phyloP scores from a whole-genome alignment of 495 filamentous ascomycete species.

The Achaetomiella virescens region DNA sequence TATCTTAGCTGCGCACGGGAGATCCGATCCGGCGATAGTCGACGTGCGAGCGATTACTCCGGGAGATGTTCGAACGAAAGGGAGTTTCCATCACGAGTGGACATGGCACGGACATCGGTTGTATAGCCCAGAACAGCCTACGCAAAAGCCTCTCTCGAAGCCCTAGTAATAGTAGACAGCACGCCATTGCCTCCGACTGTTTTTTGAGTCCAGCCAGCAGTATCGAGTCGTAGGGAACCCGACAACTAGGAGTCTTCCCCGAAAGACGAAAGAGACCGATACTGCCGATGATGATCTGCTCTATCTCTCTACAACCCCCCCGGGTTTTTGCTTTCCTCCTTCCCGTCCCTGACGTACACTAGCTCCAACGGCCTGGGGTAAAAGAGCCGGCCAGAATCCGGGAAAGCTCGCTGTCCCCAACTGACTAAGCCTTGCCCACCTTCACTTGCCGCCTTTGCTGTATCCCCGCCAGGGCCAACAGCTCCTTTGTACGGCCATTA shows the following conservation, averaged over 20 bases:
- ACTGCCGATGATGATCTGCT: too few species aligned
- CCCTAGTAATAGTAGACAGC: too few species aligned
- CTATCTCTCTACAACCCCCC: background rate
- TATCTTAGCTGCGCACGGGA: background rate
- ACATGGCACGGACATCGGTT: background rate
- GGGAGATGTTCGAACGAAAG: background rate
- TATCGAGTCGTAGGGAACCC: too few species aligned
- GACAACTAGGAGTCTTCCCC: too few species aligned
- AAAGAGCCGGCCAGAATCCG: background rate
- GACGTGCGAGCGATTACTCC: background rate
- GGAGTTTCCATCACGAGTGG: background rate
- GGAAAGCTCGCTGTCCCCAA: background rate
- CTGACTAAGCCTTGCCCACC: background rate
- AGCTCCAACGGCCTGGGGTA: constrained; percentile 4
- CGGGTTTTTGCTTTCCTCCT: background rate
- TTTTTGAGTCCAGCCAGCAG: too few species aligned
- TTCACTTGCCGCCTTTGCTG: background rate
- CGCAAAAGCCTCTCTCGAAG: background rate
- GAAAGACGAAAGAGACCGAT: too few species aligned
- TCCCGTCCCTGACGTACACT: background rate
- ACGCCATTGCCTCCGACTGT: too few species aligned
- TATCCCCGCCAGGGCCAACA: background rate
- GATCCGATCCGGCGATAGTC: background rate
- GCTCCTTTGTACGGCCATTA: too few species aligned
- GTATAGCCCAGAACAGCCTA: background rate